Conservation (phyloP, 495 filamentous ascomycete species). For the Achaetomiella virescens region DNA sequence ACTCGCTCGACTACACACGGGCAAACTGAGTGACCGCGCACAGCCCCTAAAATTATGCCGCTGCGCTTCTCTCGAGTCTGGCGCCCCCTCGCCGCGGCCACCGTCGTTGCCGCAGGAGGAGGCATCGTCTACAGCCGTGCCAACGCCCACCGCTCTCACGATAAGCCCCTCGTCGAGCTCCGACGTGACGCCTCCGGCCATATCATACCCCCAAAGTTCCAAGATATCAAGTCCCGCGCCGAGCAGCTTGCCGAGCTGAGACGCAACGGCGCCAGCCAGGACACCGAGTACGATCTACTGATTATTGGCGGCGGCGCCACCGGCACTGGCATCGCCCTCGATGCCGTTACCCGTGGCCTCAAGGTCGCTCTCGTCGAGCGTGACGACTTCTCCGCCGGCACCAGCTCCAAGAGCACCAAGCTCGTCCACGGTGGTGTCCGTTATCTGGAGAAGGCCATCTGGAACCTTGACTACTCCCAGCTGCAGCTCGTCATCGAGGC, state of each 20-base stretch:
- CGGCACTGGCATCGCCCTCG: slow-evolving; percentile 84
- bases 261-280: neutral
- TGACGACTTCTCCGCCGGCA: slow-evolving; percentile 90
- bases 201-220: neutral
- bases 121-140: neutral
- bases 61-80: neutral
- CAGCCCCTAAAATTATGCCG: neutral
- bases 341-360: slow-evolving; percentile 86
- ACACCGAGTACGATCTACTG: neutral
- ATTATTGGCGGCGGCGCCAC: slow-evolving; percentile 86
- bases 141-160: neutral
- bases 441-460: slow-evolving; percentile 95
- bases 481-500: slow-evolving; percentile 90
- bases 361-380: slow-evolving; percentile 92
- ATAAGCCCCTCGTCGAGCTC: neutral
- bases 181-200: neutral
- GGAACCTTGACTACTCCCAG: slow-evolving; percentile 93
- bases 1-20: neutral
- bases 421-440: slow-evolving; percentile 94
- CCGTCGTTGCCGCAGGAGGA: neutral
- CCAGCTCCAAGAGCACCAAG: slow-evolving; percentile 95
- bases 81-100: neutral
- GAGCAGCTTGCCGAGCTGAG: too few relatives aligned
- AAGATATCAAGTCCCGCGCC: too few relatives aligned
- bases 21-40: neutral